These are phyloP conservation scores for Cubamyces sp. DNA, from an alignment of 768 basidiomycete genomes.

Conservation along the genomic window DNA sequence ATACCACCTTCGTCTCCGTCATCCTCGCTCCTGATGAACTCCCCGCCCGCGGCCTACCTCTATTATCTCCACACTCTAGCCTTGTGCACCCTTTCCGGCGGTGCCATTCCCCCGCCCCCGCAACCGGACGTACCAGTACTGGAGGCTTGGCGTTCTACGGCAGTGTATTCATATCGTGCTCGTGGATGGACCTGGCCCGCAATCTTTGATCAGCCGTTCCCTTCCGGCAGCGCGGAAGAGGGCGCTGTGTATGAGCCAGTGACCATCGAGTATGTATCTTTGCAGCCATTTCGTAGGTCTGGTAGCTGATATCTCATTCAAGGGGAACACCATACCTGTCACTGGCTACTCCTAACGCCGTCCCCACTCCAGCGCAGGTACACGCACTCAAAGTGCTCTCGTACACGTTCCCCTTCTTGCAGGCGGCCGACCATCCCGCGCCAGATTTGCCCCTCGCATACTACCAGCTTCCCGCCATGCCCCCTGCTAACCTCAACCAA, in stretches of 20 bases:
- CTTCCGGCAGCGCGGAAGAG: constrained; percentile 29
- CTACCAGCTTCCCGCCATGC: constrained; percentile 37
- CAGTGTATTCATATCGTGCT: constrained; percentile 36
- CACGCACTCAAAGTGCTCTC: constrained; percentile 70
- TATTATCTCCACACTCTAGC: constrained; percentile 15
- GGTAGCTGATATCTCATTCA: background rate
- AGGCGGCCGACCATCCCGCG: constrained; percentile 28
- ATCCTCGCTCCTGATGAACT: no score
- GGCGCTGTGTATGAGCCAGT: constrained; percentile 41
- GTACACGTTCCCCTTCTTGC: constrained; percentile 56
- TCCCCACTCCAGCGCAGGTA: constrained; percentile 60
- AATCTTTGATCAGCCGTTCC: constrained; percentile 44
- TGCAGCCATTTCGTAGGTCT: background rate
- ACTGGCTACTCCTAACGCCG: constrained; percentile 47
- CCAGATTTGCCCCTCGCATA: constrained; percentile 6
- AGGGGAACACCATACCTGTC: constrained; percentile 61
- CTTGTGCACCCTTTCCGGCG: constrained; percentile 7
- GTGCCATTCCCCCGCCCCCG: constrained; percentile 5
- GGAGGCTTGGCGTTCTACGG: constrained; percentile 23
- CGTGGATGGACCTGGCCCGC: constrained; percentile 49
- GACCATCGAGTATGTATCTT: constrained; percentile 35
- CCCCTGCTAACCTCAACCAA: constrained; percentile 51
- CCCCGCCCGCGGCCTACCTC: constrained; percentile 7
- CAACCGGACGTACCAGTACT: constrained; percentile 12
- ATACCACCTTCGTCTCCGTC: no score